Evolutionary conservation across 75 land plant genomes (phyloP), one percentile per base, ranked within the genome.

Genomic region (Selaginella tamariscina): DNA sequence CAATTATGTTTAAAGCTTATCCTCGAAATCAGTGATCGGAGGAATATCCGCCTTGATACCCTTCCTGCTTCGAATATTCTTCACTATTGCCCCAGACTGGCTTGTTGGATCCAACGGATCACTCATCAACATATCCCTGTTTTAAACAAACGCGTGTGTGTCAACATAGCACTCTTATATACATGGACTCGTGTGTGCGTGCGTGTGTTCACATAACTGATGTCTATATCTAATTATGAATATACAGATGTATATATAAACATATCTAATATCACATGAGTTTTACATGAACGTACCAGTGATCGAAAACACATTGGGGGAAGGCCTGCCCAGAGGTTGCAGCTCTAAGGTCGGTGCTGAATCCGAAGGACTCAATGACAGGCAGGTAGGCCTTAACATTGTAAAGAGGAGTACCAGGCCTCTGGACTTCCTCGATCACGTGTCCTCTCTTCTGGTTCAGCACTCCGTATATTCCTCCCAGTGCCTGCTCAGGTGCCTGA

Each of bases 331-430:
- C 86, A 0, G 87, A 84, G 2, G 88, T 85, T 20, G 88, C 81
- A 13, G 83, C 84, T 24, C 86, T 80, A 60, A 85, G 70, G 2
- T 76, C 73, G 32, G 74, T 54, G 0, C 86, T 81, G 55, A 85
- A 85, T 20, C 83, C 83, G 63, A 85, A 85, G 0, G 88, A 85
- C 56, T 85, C 88, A 33, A 85, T 63, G 63, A 85, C 86, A 9
- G 88, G 88, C 24, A 85, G 72, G 55, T 85, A 85, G 2, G 87
- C 86, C 79, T 85, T 81, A 72, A 85, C 83, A 75, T 85, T 85
- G 79, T 85, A 85, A 9, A 84, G 75, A 29, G 86, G 88, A 32
- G 85, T 82, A 22, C 80, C 85, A 20, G 80, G 85, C 76, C 83
- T 76, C 77, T 83, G 88, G 32, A 85, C 54, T 63, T 85, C 88